These are phyloP conservation scores for Phalaenopsis equestris DNA, from an alignment of 106 monocot genomes.

Conservation along the genomic window DNA sequence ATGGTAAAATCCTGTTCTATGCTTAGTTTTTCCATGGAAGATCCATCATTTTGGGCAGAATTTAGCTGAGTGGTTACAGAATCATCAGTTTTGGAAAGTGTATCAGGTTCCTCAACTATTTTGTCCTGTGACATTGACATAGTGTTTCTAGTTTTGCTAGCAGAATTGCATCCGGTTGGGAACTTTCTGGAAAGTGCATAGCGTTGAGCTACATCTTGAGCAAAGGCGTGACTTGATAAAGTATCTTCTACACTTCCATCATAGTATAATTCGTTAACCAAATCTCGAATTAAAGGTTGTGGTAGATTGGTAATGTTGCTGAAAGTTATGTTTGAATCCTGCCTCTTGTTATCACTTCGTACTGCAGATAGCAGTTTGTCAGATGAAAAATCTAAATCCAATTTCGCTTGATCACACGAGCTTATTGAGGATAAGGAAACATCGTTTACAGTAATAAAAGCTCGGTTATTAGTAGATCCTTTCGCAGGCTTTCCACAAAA, in stretches of 20 bases:
- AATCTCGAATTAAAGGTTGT: not conserved
- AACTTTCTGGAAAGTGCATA: too few relatives aligned
- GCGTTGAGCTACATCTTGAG: not conserved
- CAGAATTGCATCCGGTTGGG: too few relatives aligned
- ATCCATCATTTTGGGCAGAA: not conserved
- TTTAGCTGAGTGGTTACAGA: not conserved
- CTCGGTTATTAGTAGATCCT: slow-evolving; percentile 3
- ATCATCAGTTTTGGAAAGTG: not conserved
- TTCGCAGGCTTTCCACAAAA: slow-evolving; percentile 2
- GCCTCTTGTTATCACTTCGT: slow-evolving; percentile 12
- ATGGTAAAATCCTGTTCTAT: not conserved
- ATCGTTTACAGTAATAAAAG: not conserved
- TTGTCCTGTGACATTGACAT: too few relatives aligned
- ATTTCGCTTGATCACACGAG: not conserved
- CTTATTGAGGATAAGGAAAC: not conserved
- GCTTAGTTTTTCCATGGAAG: not conserved
- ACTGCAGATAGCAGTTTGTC: too few relatives aligned
- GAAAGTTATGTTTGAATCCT: slow-evolving; percentile 9
- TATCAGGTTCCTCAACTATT: too few relatives aligned
- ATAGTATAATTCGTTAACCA: not conserved
- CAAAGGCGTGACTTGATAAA: slow-evolving; percentile 35
- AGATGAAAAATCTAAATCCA: not conserved
- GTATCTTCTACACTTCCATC: slow-evolving; percentile 46
- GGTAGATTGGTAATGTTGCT: slow-evolving; percentile 18
- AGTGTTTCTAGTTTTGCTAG: too few relatives aligned